Percentiles rank a stretch among this genome's conserved stretches.
phyloP scores from a whole-genome alignment of 2,329 filamentous ascomycete genomes.

The Penicillium sp. region DNA sequence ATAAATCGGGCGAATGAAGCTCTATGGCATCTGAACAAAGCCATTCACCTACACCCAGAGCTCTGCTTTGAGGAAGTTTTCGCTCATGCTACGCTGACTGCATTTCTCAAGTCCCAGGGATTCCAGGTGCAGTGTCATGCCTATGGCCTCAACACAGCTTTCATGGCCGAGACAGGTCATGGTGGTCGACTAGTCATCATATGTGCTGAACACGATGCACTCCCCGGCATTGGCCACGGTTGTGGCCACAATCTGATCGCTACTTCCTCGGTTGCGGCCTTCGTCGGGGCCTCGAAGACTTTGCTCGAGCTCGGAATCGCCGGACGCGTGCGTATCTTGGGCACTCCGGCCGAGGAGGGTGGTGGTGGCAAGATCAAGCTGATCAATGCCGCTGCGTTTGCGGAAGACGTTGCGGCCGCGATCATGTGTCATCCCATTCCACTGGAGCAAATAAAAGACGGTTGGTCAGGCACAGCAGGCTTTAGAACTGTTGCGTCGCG shows the following conservation, averaged over 20 bases:
- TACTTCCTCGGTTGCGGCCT: slow-evolving; percentile 15
- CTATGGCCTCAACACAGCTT: neutral
- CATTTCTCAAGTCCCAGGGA: slow-evolving; percentile 9
- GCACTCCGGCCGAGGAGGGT: slow-evolving; percentile 20
- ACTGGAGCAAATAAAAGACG: too few species aligned
- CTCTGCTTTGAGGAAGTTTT: slow-evolving; percentile 20
- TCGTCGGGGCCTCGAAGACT: slow-evolving; percentile 8
- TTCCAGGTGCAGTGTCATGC: neutral
- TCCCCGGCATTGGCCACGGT: slow-evolving; percentile 23
- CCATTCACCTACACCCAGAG: slow-evolving; percentile 20
- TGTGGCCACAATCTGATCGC: slow-evolving; percentile 30
- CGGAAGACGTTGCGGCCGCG: neutral
- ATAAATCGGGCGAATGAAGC: too few species aligned
- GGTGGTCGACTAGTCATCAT: slow-evolving; percentile 16
- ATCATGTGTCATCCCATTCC: neutral
- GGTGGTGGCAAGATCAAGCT: slow-evolving; percentile 21
- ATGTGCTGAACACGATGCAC: slow-evolving; percentile 26
- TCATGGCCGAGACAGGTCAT: neutral
- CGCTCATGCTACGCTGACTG: slow-evolving; percentile 17
- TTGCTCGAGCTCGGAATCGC: slow-evolving; percentile 7
- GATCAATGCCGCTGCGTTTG: slow-evolving; percentile 12
- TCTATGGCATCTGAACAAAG: too few species aligned
- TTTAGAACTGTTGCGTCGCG: too few species aligned
- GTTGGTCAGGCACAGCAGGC: too few species aligned
- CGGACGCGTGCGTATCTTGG: slow-evolving; percentile 14